A percentile compares a stretch with the other conserved stretches of the same genome.
Evolutionary conservation across 2,329 filamentous ascomycete genomes (phyloP).

Genomic region (Venturia asperata): DNA sequence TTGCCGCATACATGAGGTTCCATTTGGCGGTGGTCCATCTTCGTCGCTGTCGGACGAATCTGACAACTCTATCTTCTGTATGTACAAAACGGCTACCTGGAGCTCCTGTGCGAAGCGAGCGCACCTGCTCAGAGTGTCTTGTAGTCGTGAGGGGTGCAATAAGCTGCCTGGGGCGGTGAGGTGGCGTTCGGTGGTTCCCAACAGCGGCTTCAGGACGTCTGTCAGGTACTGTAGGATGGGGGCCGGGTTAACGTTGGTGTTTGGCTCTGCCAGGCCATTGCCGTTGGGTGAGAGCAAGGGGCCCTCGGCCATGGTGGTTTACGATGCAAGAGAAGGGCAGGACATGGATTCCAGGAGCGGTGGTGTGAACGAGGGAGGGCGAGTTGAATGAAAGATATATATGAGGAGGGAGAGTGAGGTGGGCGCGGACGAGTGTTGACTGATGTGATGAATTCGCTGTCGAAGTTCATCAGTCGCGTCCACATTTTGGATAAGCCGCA

Average conservation of each 20-base stretch:
- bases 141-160: constrained; percentile 62
- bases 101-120: constrained; percentile 82
- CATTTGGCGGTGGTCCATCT: constrained; percentile 5
- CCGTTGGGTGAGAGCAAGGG: constrained; percentile 35
- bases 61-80: constrained; percentile 45
- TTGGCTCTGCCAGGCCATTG: constrained; percentile 29
- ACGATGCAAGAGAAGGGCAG: neutral
- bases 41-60: constrained; percentile 44
- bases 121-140: constrained; percentile 80
- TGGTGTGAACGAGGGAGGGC: neutral
- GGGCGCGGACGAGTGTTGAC: neutral
- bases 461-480: neutral
- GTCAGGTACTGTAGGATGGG: constrained; percentile 43
- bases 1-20: neutral
- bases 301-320: constrained; percentile 27
- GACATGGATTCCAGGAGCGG: neutral
- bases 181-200: constrained; percentile 58
- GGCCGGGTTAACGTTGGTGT: constrained; percentile 40
- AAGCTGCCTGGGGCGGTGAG: constrained; percentile 76
- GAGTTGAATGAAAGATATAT: neutral
- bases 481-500: neutral
- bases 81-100: constrained; percentile 73
- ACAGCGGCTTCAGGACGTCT: constrained; percentile 41
- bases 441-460: neutral
- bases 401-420: neutral